Evolutionary conservation across 306 rosid genomes (phyloP).

Genomic region (Sechiopsis laciniata): DNA sequence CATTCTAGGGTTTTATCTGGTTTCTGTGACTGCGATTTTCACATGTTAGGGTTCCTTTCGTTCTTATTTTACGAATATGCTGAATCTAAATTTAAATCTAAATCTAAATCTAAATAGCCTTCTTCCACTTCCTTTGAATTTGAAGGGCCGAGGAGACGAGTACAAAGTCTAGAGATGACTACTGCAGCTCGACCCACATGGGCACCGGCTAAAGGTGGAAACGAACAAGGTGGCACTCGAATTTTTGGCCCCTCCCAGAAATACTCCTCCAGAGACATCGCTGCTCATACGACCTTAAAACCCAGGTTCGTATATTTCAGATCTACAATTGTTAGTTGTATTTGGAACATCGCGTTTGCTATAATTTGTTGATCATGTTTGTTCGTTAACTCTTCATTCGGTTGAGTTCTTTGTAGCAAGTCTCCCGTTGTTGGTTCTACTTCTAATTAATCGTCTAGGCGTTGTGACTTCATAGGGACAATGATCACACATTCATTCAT

Average conservation of each 20-base stretch:
- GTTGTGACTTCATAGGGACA: neutral
- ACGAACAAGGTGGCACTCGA: conserved; percentile 94
- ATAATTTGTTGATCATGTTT: neutral
- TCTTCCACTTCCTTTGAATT: neutral
- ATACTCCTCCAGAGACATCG: conserved; percentile 84
- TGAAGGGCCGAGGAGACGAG: conserved; percentile 9
- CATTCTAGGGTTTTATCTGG: neutral
- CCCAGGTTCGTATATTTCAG: conserved; percentile 45
- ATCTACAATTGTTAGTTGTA: neutral
- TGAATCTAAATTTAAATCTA: too few relatives aligned
- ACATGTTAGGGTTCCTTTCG: neutral
- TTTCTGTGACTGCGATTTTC: neutral
- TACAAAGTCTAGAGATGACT: conserved; percentile 43
- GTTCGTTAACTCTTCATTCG: too few relatives aligned
- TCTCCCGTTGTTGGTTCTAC: too few relatives aligned
- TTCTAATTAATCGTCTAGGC: too few relatives aligned
- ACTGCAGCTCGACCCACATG: conserved; percentile 97
- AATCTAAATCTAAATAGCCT: neutral
- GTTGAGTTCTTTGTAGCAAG: too few relatives aligned
- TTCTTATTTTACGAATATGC: neutral
- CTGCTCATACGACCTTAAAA: conserved; percentile 73
- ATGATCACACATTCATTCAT: neutral
- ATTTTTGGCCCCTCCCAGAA: conserved; percentile 95
- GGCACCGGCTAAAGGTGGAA: conserved; percentile 99
- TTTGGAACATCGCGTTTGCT: neutral